Conservation (phyloP, 345 rosid genomes). For the Bruguiera sexangula region DNA sequence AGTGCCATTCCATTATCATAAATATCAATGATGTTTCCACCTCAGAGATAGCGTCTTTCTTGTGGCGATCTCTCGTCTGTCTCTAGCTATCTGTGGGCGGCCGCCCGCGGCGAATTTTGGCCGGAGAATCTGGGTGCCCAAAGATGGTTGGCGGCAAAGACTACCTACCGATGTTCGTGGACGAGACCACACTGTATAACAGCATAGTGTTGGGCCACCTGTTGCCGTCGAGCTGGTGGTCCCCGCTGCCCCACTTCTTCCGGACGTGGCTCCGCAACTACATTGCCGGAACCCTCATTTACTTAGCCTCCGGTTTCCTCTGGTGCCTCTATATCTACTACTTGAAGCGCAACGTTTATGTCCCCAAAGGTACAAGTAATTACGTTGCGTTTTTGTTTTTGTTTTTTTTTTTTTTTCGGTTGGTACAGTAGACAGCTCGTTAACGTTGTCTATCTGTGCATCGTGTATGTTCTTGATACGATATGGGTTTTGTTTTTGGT, state of each 20-base stretch:
- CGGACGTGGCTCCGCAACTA: slow-evolving; percentile 96
- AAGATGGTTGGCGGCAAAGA: slow-evolving; percentile 3
- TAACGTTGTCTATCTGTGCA: neutral
- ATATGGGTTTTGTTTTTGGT: slow-evolving; percentile 7
- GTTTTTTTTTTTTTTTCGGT: neutral
- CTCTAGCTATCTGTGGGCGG: neutral
- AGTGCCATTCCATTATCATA: neutral
- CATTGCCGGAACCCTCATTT: slow-evolving; percentile 63
- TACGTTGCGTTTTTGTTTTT: neutral
- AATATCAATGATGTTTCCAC: no score
- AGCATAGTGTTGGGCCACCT: slow-evolving; percentile 58
- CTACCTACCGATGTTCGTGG: slow-evolving; percentile 16
- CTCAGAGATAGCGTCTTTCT: neutral
- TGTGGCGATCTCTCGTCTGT: no score
- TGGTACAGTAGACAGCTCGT: neutral
- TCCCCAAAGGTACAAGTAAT: slow-evolving; percentile 57
- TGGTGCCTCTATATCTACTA: slow-evolving; percentile 93
- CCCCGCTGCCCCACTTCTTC: slow-evolving; percentile 54
- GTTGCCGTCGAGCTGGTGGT: slow-evolving; percentile 60
- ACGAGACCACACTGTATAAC: slow-evolving; percentile 63
- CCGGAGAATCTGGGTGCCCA: neutral
- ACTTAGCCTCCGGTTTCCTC: slow-evolving; percentile 73
- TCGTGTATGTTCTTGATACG: neutral
- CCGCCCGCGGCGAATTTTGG: neutral
- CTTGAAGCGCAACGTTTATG: slow-evolving; percentile 68